These are phyloP conservation scores for Jacaranda copaia DNA, from an alignment of 257 asterid species.

Conservation along the genomic window DNA sequence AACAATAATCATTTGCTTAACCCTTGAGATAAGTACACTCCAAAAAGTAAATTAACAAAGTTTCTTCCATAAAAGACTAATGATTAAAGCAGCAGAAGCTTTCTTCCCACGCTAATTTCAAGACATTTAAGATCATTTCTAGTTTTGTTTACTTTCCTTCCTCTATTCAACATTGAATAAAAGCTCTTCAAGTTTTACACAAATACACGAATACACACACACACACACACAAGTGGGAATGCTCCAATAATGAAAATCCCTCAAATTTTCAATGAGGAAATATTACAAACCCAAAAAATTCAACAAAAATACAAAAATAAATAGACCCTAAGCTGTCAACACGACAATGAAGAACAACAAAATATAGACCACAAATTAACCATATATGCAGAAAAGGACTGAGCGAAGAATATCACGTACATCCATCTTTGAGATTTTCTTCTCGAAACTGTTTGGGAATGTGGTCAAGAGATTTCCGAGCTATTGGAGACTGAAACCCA, in stretches of 20 bases:
- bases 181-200: neutral
- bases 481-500: constrained; percentile 58
- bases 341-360: constrained; percentile 1
- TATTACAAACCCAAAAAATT: neutral
- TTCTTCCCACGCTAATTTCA: neutral
- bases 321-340: neutral
- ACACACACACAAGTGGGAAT: neutral
- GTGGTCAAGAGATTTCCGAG: constrained; percentile 65
- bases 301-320: neutral
- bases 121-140: neutral
- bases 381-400: neutral
- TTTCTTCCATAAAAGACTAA: neutral
- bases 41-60: no score
- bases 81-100: neutral
- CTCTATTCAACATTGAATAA: neutral
- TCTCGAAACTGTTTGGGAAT: constrained; percentile 86
- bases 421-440: constrained; percentile 89
- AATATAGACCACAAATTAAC: neutral
- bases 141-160: neutral
- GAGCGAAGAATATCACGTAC: constrained; percentile 45
- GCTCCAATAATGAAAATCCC: neutral
- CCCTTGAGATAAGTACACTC: neutral
- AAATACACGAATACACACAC: neutral
- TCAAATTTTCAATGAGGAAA: neutral
- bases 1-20: neutral